Percentiles rank a stretch among this genome's conserved stretches.
Evolutionary conservation across 2,329 filamentous ascomycete species (phyloP).

Genomic region (Arthrobotrys entomopaga): DNA sequence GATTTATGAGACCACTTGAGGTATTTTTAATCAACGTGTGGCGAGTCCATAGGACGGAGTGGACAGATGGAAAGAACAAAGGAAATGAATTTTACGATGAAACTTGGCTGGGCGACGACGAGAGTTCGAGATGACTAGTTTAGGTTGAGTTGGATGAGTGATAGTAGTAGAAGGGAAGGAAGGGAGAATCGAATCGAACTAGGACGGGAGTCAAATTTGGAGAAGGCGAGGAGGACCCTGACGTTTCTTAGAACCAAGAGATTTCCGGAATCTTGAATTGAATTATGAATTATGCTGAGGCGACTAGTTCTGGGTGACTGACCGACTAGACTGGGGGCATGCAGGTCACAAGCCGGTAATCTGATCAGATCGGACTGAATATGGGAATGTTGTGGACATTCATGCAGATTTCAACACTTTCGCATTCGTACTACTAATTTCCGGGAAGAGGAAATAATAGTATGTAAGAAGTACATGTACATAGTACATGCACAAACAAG

Average conservation of each 20-base stretch:
- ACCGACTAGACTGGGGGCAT: constrained; percentile 10
- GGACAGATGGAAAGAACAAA: not conserved
- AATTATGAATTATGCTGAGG: no score
- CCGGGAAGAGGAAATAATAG: not conserved
- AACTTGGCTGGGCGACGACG: not conserved
- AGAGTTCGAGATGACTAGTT: no score
- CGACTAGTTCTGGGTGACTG: constrained; percentile 21
- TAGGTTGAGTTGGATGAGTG: not conserved
- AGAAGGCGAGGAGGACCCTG: constrained; percentile 39
- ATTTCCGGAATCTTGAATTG: not conserved
- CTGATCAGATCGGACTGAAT: constrained; percentile 28
- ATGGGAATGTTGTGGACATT: constrained; percentile 44
- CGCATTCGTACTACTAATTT: constrained; percentile 16
- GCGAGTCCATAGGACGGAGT: constrained; percentile 23
- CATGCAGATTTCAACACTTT: constrained; percentile 33
- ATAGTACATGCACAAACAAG: not conserved
- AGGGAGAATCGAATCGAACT: not conserved
- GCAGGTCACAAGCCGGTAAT: constrained; percentile 21
- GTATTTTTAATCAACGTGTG: constrained; percentile 27
- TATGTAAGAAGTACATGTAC: constrained; percentile 7
- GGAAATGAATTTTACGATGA: constrained; percentile 11
- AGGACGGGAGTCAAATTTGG: not conserved
- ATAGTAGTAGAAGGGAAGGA: no score
- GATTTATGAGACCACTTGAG: constrained; percentile 44
- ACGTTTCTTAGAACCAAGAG: constrained; percentile 7